Evolutionary conservation across 2,329 filamentous ascomycete species (phyloP), one percentile per base, ranked within the genome.

Genomic region (Emmonsiellopsis sp.): DNA sequence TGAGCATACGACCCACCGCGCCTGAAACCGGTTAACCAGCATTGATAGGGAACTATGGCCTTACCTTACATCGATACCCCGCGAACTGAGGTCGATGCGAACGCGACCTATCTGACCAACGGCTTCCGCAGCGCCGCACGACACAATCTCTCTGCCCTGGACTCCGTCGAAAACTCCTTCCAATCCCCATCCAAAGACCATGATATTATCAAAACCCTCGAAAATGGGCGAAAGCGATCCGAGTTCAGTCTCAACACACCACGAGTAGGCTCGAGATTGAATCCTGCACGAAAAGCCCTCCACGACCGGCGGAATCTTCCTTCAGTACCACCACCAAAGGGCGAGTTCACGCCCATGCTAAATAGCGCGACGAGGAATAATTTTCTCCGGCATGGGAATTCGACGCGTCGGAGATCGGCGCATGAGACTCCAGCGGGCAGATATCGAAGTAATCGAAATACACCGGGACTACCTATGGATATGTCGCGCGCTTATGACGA

Each of bases 321-420:
- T 20, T 76, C 78, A 38, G 79, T 80, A 58, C 76, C 74, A 13
- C 65, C 69, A 5, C 63, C 64, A 10, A 79, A 76, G 58, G 85
- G 84, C 62, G 94, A 98, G 64, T 98, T 98, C 69, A 98, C 93
- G 0, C 93, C 94, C 0, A 76, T 98, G 61, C 82, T 98, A 67
- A 95, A 95, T 70, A 85, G 82, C 62, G 65, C 78, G 74, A 77
- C 91, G 77, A 75, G 89, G 76, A 79, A 87, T 76, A 74, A 85
- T 76, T 70, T 80, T 72, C 57, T 79, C 67, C 70, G 71, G 60
- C 67, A 73, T 67, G 60, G 82, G 79, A 67, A 86, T 80, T 68
- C 82, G 80, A 70, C 64, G 37, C 63, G 86, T 83, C 69, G 76
- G 70, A 62, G 64, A 54, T 76, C 77, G 44, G 76, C 75, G 11